Conservation (phyloP, 2,329 filamentous ascomycete genomes). For the Fusarium globosum region DNA sequence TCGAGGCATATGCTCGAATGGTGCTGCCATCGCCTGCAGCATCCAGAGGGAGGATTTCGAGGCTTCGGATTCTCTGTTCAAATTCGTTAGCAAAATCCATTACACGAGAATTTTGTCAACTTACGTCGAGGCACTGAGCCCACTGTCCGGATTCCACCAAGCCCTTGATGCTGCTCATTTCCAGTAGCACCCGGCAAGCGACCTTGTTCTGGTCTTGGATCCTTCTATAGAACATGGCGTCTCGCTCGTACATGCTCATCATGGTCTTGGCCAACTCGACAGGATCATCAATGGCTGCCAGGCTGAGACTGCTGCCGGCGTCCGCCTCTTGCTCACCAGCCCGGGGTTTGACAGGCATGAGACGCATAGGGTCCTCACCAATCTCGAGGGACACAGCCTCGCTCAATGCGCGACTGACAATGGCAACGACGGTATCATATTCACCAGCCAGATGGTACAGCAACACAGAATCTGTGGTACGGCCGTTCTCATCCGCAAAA, state of each 20-base stretch:
- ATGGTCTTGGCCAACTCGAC: slow-evolving; percentile 69
- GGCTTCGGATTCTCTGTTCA: slow-evolving; percentile 73
- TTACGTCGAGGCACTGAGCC: slow-evolving; percentile 69
- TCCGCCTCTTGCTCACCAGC: slow-evolving; percentile 54
- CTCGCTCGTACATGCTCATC: slow-evolving; percentile 71
- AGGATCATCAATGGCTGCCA: slow-evolving; percentile 70
- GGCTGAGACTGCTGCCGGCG: slow-evolving; percentile 67
- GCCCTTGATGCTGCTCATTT: slow-evolving; percentile 71
- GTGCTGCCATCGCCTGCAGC: slow-evolving; percentile 78
- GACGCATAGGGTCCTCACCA: slow-evolving; percentile 80
- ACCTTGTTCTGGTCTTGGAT: slow-evolving; percentile 68
- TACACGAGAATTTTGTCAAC: slow-evolving; percentile 44
- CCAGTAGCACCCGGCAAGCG: slow-evolving; percentile 66
- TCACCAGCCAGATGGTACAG: slow-evolving; percentile 95
- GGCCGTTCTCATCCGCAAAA: slow-evolving; percentile 92
- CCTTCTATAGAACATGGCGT: slow-evolving; percentile 69
- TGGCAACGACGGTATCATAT: slow-evolving; percentile 91
- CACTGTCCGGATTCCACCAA: slow-evolving; percentile 66
- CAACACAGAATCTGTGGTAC: slow-evolving; percentile 92
- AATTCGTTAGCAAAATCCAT: slow-evolving; percentile 29
- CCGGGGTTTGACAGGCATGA: slow-evolving; percentile 84
- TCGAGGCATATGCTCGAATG: slow-evolving; percentile 83
- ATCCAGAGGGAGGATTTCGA: slow-evolving; percentile 84
- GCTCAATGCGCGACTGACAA: slow-evolving; percentile 89
- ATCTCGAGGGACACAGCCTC: slow-evolving; percentile 89